Evolutionary conservation across 768 basidiomycete species (phyloP).

Genomic region (Podaxis sp.): DNA sequence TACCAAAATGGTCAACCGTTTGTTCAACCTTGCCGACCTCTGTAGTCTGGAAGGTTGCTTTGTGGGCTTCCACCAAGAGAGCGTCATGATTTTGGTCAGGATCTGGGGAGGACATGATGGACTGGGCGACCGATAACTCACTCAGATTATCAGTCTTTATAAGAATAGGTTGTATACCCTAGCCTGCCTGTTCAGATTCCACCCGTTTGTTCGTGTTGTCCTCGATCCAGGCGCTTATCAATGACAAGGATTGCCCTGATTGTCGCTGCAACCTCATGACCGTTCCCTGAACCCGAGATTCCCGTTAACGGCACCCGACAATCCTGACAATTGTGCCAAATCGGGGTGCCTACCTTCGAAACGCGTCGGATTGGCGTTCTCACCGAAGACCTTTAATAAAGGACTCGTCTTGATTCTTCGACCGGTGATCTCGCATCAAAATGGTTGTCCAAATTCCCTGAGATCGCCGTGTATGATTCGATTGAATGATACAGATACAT

Average conservation of each 20-base stretch:
- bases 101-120: neutral
- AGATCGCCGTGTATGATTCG: neutral
- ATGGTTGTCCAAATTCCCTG: no score
- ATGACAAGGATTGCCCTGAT: neutral
- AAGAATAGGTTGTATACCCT: neutral
- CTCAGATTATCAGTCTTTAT: neutral
- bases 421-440: no score
- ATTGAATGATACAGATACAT: neutral
- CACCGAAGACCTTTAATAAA: no score
- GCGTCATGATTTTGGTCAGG: neutral
- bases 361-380: no score
- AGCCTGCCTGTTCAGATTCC: neutral
- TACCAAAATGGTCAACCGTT: neutral
- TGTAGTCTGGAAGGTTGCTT: neutral
- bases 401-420: no score
- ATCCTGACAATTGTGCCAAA: no score
- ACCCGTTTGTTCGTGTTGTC: neutral
- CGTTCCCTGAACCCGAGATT: no score
- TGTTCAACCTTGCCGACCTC: neutral
- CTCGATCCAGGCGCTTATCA: neutral
- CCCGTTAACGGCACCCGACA: no score
- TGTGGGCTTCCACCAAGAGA: neutral
- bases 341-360: no score
- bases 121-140: no score
- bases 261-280: neutral